Conservation (phyloP, 2,329 filamentous ascomycete genomes). For the Cercospora canescens region DNA sequence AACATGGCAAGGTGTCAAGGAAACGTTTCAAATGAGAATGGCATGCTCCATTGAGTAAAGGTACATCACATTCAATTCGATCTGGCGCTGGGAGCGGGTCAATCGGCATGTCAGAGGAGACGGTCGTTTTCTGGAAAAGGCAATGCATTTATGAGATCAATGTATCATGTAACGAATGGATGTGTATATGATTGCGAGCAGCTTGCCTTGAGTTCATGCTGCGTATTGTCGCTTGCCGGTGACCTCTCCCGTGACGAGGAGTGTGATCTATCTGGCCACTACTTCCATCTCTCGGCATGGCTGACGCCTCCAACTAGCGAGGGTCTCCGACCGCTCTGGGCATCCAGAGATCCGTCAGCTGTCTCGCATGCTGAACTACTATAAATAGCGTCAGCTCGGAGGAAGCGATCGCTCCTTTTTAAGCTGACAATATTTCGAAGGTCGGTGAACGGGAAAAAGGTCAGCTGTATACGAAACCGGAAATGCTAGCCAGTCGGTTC, state of each 20-base stretch:
- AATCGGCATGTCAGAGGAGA: background rate
- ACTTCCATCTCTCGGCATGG: background rate
- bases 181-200: background rate
- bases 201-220: background rate
- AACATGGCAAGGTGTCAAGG: background rate
- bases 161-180: background rate
- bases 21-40: background rate
- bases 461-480: too few relatives aligned
- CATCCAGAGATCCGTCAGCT: background rate
- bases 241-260: background rate
- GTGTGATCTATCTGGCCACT: background rate
- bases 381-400: background rate
- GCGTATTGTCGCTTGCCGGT: background rate
- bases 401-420: background rate
- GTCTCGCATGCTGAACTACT: background rate
- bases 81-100: background rate
- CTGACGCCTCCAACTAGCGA: background rate
- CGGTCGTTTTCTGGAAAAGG: background rate
- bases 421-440: too few relatives aligned
- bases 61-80: background rate
- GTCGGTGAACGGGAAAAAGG: background rate
- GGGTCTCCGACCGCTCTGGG: background rate
- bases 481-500: background rate
- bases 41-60: background rate
- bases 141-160: background rate